Percentiles rank a stretch among this genome's conserved stretches.
These are phyloP conservation scores for Gnaphalium uliginosum DNA, from an alignment of 129 eudicot genomes.

Conservation along the genomic window DNA sequence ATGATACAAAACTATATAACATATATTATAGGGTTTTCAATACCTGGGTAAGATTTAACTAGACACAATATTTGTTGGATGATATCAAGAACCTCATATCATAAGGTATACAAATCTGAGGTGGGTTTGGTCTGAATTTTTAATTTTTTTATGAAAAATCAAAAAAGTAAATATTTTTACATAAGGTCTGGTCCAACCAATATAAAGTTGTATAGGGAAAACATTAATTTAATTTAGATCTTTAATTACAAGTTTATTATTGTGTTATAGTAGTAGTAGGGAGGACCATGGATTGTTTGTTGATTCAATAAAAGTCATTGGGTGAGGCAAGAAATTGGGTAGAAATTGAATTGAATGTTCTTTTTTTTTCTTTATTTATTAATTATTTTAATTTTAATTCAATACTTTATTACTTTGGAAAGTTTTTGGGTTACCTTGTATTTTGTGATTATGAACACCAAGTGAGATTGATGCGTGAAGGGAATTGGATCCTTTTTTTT, in stretches of 20 bases:
- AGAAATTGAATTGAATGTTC: conserved; percentile 26
- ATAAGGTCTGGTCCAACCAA: conserved; percentile 35
- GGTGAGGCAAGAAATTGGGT: conserved; percentile 28
- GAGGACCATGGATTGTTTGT: conserved; percentile 29
- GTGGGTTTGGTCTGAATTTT: conserved; percentile 26
- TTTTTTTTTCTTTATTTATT: not conserved
- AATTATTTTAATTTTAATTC: no score
- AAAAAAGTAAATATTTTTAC: conserved; percentile 20
- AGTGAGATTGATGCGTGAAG: conserved; percentile 28
- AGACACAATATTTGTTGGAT: conserved; percentile 18
- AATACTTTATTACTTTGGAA: not conserved
- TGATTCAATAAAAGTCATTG: conserved; percentile 28
- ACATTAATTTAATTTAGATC: conserved; percentile 34
- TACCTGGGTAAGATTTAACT: conserved; percentile 28
- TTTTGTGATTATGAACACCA: conserved; percentile 21
- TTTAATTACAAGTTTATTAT: conserved; percentile 20
- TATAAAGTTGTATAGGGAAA: conserved; percentile 28
- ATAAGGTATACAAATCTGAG: conserved; percentile 19
- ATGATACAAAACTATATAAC: not conserved
- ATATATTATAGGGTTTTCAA: not conserved
- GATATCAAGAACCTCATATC: conserved; percentile 27
- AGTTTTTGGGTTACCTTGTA: conserved; percentile 26
- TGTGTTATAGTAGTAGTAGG: conserved; percentile 12
- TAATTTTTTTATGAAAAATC: not conserved
- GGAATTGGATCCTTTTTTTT: conserved; percentile 25